Percentiles rank a stretch among this genome's conserved stretches.
These are phyloP conservation scores for Dendrobium officinale DNA, from an alignment of 106 monocot genomes.

Conservation along the genomic window DNA sequence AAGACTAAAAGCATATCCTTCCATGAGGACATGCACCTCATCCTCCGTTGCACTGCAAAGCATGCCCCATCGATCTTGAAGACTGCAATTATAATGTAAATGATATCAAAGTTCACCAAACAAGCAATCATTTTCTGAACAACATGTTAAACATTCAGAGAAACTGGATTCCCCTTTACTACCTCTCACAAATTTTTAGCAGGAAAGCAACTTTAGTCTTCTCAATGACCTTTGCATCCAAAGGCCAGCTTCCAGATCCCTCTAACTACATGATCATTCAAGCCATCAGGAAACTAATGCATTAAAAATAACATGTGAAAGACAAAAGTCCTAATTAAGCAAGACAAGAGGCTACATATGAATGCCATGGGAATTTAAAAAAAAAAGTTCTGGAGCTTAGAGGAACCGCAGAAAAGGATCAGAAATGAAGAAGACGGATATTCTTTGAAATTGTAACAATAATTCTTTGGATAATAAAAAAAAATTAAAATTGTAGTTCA, in stretches of 20 bases:
- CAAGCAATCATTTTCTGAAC: background rate
- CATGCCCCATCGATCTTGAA: constrained; percentile 56
- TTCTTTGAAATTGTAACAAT: background rate
- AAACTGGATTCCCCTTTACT: background rate
- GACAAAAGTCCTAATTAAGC: background rate
- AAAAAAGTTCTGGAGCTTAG: background rate
- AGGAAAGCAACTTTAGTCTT: constrained; percentile 92
- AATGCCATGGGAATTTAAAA: background rate
- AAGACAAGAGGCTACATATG: background rate
- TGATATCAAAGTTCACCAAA: background rate
- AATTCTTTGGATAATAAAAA: background rate
- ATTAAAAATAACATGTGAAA: background rate
- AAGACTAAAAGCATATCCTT: constrained; percentile 90
- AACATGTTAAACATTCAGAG: background rate
- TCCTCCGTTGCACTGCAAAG: constrained; percentile 64
- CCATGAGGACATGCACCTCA: constrained; percentile 73
- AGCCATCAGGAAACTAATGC: constrained; percentile 9
- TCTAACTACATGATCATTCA: constrained; percentile 50
- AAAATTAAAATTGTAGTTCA: background rate
- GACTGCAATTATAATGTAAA: constrained; percentile 32
- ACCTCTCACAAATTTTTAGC: constrained; percentile 91
- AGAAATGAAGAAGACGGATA: background rate
- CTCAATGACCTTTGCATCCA: constrained; percentile 74
- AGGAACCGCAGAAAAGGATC: background rate
- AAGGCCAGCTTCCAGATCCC: constrained; percentile 90